Percentiles rank a stretch among this genome's conserved stretches.
Conservation (phyloP, 78 protist genomes). For the Dictyostelium discoideum region DNA sequence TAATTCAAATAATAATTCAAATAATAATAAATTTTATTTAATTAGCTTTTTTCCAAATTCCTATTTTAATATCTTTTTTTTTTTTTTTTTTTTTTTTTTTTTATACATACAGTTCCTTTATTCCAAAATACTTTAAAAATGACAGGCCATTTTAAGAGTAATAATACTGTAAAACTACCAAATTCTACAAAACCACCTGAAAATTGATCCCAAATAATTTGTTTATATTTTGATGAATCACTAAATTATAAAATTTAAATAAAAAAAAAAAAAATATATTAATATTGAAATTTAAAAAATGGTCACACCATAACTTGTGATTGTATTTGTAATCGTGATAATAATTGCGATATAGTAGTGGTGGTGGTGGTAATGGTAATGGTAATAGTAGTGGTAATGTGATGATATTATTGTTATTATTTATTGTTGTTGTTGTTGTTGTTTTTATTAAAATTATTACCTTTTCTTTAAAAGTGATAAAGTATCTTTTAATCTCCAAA, state of each 20-base stretch:
- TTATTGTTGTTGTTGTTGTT: no score
- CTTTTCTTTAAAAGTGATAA: not conserved
- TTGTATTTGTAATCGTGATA: not conserved
- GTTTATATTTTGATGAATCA: slow-evolving; percentile 33
- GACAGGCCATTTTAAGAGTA: slow-evolving; percentile 68
- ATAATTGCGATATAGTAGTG: not conserved
- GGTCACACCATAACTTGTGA: no score
- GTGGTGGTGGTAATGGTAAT: no score
- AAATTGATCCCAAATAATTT: slow-evolving; percentile 24
- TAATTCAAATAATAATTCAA: no score
- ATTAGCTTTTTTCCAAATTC: no score
- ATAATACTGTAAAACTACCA: slow-evolving; percentile 26
- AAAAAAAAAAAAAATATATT: no score
- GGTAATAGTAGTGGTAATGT: no score
- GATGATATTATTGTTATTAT: no score
- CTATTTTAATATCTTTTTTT: not conserved
- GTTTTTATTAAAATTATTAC: not conserved
- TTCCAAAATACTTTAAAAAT: slow-evolving; percentile 48
- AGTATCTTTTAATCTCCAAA: slow-evolving; percentile 52
- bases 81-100: not conserved
- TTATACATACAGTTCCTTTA: slow-evolving; percentile 41
- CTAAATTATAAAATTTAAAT: not conserved
- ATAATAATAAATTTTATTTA: not conserved
- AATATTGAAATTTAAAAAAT: not conserved
- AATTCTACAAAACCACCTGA: slow-evolving; percentile 48